These are phyloP conservation scores for Eucalyptus regnans DNA, from an alignment of 345 rosid species.

Conservation along the genomic window DNA sequence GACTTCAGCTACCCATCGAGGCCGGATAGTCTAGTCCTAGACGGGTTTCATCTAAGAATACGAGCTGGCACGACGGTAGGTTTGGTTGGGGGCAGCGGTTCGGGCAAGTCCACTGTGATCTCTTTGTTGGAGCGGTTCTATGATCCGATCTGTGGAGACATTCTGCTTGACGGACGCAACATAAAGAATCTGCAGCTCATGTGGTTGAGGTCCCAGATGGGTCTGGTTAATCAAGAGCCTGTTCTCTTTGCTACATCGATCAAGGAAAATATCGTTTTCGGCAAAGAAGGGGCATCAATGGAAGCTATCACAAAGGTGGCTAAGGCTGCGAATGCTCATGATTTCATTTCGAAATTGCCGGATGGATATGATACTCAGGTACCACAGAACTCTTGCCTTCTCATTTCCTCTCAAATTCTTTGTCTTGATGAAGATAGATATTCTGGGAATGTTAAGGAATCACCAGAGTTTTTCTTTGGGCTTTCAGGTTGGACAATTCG, in stretches of 20 bases:
- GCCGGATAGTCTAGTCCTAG: constrained; percentile 18
- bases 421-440: not conserved
- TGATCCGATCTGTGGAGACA: constrained; percentile 22
- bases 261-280: constrained; percentile 44
- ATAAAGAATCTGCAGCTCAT: constrained; percentile 26
- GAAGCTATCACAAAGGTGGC: constrained; percentile 26
- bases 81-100: constrained; percentile 51
- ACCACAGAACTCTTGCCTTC: not conserved
- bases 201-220: constrained; percentile 47
- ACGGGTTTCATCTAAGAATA: constrained; percentile 28
- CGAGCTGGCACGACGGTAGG: constrained; percentile 29
- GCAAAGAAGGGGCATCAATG: constrained; percentile 36
- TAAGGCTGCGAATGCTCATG: constrained; percentile 44
- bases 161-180: constrained; percentile 27
- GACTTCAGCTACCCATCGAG: constrained; percentile 41
- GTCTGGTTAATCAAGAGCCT: constrained; percentile 47
- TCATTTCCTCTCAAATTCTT: not conserved
- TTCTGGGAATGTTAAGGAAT: not conserved
- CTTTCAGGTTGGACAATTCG: constrained; percentile 40
- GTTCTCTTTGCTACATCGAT: constrained; percentile 40
- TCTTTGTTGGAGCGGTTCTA: constrained; percentile 47
- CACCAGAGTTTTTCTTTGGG: not conserved
- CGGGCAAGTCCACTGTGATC: constrained; percentile 44
- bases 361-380: constrained; percentile 38
- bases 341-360: constrained; percentile 33